Evolutionary conservation across 345 rosid species (phyloP).

Genomic region (Pugionium cornutum): DNA sequence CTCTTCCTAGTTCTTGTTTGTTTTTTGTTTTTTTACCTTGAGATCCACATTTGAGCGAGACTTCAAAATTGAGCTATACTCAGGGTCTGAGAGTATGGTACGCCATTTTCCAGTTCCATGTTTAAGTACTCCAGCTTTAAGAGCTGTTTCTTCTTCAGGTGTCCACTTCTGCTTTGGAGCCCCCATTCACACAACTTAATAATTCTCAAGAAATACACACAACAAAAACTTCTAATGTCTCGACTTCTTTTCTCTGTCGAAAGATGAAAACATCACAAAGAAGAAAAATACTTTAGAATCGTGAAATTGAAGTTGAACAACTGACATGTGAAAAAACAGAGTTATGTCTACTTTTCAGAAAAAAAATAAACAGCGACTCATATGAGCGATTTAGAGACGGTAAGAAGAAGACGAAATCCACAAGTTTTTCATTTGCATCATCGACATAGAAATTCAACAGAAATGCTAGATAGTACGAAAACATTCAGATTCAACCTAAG

Average conservation of each 20-base stretch:
- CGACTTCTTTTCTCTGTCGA: slow-evolving; percentile 29
- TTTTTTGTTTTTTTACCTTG: slow-evolving; percentile 52
- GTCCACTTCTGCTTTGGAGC: slow-evolving; percentile 99
- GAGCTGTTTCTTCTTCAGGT: slow-evolving; percentile 90
- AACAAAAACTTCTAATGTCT: slow-evolving; percentile 28
- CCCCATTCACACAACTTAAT: slow-evolving; percentile 55
- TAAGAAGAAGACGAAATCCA: neutral
- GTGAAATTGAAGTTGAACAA: neutral
- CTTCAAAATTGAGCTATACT: slow-evolving; percentile 54
- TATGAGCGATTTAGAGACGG: neutral
- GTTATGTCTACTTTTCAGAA: too few species aligned
- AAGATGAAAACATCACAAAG: slow-evolving; percentile 22
- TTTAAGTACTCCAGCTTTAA: slow-evolving; percentile 83
- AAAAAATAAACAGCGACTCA: too few species aligned
- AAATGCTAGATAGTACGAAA: too few species aligned
- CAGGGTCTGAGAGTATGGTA: slow-evolving; percentile 79
- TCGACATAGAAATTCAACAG: too few species aligned
- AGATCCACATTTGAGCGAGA: slow-evolving; percentile 98
- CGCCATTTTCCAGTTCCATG: slow-evolving; percentile 98
- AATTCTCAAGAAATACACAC: slow-evolving; percentile 19
- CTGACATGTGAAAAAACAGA: too few species aligned
- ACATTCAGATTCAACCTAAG: too few species aligned
- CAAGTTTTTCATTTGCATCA: too few species aligned
- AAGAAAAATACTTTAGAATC: slow-evolving; percentile 5
- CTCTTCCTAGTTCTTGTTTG: neutral